Conservation (phyloP, 208 protist species). For the Acanthamoeba lenticulata region DNA sequence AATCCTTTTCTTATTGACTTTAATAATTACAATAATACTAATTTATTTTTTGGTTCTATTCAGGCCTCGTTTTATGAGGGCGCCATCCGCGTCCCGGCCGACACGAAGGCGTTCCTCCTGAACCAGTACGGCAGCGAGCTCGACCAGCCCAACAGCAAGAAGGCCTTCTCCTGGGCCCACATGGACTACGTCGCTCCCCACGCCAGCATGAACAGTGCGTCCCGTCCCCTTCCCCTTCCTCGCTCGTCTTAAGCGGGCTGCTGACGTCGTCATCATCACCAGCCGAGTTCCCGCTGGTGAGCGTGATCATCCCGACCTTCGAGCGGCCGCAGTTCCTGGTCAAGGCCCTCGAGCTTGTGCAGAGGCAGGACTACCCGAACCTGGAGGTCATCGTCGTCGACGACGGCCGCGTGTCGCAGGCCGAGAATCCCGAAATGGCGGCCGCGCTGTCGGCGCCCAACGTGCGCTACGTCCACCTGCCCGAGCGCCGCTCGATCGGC, state of each 20-base stretch:
- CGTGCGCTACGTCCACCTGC: conserved; percentile 20
- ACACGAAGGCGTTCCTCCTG: background rate
- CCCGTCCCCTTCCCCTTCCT: background rate
- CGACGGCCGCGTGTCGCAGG: conserved; percentile 3
- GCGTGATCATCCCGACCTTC: conserved; percentile 23
- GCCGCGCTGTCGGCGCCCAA: background rate
- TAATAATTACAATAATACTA: background rate
- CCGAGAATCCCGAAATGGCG: background rate
- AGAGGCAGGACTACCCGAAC: conserved; percentile 41
- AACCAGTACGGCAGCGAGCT: conserved; percentile 33
- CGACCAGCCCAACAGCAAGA: background rate
- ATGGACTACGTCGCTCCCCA: background rate
- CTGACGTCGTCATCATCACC: background rate
- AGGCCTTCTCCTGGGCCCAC: conserved; percentile 37
- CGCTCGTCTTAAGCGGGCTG: background rate
- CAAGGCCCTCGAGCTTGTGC: conserved; percentile 10
- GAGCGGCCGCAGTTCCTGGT: background rate
- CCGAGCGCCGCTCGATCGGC: conserved; percentile 15
- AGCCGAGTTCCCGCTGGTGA: conserved; percentile 10
- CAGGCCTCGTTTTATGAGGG: background rate
- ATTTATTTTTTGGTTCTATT: background rate
- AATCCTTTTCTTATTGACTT: too few relatives aligned
- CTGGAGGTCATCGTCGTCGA: background rate
- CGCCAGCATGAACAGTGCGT: background rate
- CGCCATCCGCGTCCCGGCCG: background rate